Base-by-base conservation (phyloP, 225 moss, liverwort and hornwort species). In the Marchantia paleacea region DNA sequence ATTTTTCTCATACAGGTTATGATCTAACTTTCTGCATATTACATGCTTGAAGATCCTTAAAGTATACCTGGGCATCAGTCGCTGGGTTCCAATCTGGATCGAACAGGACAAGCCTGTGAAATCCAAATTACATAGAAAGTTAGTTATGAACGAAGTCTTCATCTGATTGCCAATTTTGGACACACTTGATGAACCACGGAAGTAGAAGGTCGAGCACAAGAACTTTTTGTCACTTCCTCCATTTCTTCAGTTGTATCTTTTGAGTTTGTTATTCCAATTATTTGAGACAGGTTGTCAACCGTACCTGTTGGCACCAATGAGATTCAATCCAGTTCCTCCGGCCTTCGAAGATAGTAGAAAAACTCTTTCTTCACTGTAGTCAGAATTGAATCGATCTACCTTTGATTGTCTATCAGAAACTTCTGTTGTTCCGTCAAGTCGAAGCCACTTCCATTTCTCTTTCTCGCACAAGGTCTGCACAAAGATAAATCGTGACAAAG, bases 51-150 rank as follows among this genome's bases (percentile, higher is more conserved):
- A 76, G 52, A 16, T 31, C 0, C 4, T 29, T 78, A 10, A 29
- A 19, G 31, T 15, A 13, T 84, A 92, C 95, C 92, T 95, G 93
- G 61, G 92, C 92, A 89, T 95, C 93, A 28, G 95, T 95, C 14
- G 95, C 95, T 77, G 93, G 95, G 86, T 95, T 95, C 95, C 95
- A 95, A 66, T 95, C 95, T 77, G 93, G 95, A 85, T 95, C 95
- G 83, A 95, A 95, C 31, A 95, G 87, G 69, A 95, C 91, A 54
- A 95, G 84, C 80, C 95, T 95, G 88, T 29, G 62, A 3, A 47
- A 31, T 22, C 7, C n/a, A 65, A 57, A 48, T 24, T 20, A 51
- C 50, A 51, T 12, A 24, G 25, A 8, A 10, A 22, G 14, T 24
- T 5, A 73, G 3, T 52, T 53, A 24, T 25, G 51, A 49, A 18